Percentiles rank a stretch among this genome's conserved stretches.
Conservation (phyloP, 2,329 filamentous ascomycete genomes). For the Colletotrichum aenigma region DNA sequence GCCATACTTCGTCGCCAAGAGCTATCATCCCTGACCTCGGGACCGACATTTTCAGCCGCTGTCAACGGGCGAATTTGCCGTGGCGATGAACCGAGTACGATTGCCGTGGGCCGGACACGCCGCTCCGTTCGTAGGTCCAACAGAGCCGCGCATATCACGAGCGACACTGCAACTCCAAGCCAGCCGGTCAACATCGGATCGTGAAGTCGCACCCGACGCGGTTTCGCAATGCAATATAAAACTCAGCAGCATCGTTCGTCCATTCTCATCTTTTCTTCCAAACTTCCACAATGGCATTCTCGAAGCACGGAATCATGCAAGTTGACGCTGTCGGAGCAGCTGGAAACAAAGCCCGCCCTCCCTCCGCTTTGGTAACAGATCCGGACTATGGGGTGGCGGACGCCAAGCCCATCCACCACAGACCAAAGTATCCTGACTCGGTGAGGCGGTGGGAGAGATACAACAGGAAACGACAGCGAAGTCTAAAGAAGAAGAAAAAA, state of each 20-base stretch:
- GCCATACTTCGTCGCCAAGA: neutral
- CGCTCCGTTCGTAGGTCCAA: neutral
- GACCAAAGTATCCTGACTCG: neutral
- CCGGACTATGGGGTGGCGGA: neutral
- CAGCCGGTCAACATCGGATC: neutral
- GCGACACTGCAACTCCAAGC: neutral
- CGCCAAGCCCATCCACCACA: neutral
- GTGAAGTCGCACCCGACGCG: neutral
- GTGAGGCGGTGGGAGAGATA: neutral
- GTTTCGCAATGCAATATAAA: neutral
- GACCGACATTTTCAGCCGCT: neutral
- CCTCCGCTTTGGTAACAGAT: neutral
- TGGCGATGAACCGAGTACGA: neutral
- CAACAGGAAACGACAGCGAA: neutral
- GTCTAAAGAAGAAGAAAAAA: neutral
- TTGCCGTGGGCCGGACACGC: neutral
- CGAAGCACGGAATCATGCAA: neutral
- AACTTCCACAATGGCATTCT: neutral
- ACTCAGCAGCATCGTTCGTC: neutral
- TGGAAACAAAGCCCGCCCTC: neutral
- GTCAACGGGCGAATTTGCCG: neutral
- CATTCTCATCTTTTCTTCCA: neutral
- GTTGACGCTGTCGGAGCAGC: neutral
- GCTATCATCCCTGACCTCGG: neutral
- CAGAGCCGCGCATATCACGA: neutral